Evolutionary conservation across 176 grass and related monocot genomes (phyloP).

Genomic region (Thinopyrum elongatum): DNA sequence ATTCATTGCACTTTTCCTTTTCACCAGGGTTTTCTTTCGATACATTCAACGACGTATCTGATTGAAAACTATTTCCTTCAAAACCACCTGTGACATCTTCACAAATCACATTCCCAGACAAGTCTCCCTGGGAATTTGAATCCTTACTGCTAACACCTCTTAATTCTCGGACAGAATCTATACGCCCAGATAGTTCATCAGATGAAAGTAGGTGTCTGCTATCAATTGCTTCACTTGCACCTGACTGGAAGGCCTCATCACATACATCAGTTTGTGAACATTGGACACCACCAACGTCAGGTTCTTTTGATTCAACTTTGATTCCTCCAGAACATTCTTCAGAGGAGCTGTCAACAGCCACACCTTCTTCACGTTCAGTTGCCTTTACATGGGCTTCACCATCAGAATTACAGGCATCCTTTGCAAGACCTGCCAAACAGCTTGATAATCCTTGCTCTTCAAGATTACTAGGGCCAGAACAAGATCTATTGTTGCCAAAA

Average conservation of each 20-base stretch:
- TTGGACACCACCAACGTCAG: not conserved
- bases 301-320: slow-evolving; percentile 21
- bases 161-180: slow-evolving; percentile 16
- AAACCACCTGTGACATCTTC: slow-evolving; percentile 22
- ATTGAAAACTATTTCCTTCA: slow-evolving; percentile 13
- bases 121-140: slow-evolving; percentile 13
- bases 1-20: slow-evolving; percentile 24
- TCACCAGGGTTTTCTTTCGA: slow-evolving; percentile 22
- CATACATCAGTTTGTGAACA: slow-evolving; percentile 6
- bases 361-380: slow-evolving; percentile 19
- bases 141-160: slow-evolving; percentile 4
- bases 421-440: slow-evolving; percentile 16
- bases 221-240: slow-evolving; percentile 32
- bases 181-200: slow-evolving; percentile 6
- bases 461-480: slow-evolving; percentile 23
- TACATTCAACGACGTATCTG: slow-evolving; percentile 9
- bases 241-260: slow-evolving; percentile 18
- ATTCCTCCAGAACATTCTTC: slow-evolving; percentile 13
- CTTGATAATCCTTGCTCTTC: slow-evolving; percentile 15
- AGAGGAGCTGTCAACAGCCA: not conserved
- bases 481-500: slow-evolving; percentile 11
- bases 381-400: not conserved
- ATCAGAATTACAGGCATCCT: slow-evolving; percentile 27
- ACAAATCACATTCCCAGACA: slow-evolving; percentile 8
- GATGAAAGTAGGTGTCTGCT: slow-evolving; percentile 9